These are phyloP conservation scores for Forsythia suspensa DNA, from an alignment of 257 asterid genomes.

Conservation along the genomic window DNA sequence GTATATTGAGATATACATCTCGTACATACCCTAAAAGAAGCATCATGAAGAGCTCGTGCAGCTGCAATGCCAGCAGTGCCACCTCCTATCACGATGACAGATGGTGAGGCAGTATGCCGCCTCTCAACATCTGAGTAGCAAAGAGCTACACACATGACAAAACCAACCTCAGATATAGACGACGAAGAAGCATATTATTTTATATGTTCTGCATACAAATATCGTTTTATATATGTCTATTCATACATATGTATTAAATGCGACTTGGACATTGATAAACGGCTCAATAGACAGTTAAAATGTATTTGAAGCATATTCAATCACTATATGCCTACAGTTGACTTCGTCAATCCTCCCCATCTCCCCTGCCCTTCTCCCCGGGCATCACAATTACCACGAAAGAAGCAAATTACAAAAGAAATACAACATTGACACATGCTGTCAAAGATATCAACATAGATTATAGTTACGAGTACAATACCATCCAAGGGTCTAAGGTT, in stretches of 20 bases:
- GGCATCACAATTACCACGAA: not conserved
- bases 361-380: not conserved
- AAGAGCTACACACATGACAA: slow-evolving; percentile 27
- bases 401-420: not conserved
- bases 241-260: not conserved
- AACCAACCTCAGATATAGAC: slow-evolving; percentile 8
- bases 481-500: not conserved
- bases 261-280: not conserved
- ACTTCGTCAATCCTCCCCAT: not conserved
- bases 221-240: not conserved
- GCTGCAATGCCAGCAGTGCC: slow-evolving; percentile 70
- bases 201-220: not conserved
- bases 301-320: not conserved
- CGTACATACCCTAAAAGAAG: slow-evolving; percentile 52
- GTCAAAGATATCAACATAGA: not conserved
- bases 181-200: not conserved
- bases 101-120: slow-evolving; percentile 43
- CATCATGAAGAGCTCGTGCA: slow-evolving; percentile 63
- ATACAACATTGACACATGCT: not conserved
- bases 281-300: not conserved
- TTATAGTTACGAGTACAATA: not conserved
- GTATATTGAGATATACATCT: not conserved
- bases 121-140: slow-evolving; percentile 42
- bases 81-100: slow-evolving; percentile 60
- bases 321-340: not conserved